Evolutionary conservation across 192 early-diverging fungal genomes (phyloP).

Genomic region (Pilaira anomala): DNA sequence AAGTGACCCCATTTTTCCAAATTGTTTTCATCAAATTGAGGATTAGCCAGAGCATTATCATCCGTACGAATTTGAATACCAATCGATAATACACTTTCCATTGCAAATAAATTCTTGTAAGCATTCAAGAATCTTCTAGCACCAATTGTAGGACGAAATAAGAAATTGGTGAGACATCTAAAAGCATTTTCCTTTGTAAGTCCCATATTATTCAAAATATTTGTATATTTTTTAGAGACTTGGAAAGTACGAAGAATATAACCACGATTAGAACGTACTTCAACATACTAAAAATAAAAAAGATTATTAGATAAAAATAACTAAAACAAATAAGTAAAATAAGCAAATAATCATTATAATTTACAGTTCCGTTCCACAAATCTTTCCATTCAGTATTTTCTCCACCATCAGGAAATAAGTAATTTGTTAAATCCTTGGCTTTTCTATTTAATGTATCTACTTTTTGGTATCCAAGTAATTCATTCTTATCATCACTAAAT

Average conservation of each 20-base stretch:
- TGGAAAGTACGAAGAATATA: slow-evolving; percentile 41
- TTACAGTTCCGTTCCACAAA: slow-evolving; percentile 28
- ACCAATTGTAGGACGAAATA: slow-evolving; percentile 39
- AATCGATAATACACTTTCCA: slow-evolving; percentile 39
- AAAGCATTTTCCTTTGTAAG: slow-evolving; percentile 39
- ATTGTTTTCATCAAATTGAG: slow-evolving; percentile 28
- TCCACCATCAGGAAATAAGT: slow-evolving; percentile 32
- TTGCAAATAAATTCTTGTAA: slow-evolving; percentile 33
- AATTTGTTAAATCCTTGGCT: slow-evolving; percentile 7
- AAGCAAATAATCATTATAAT: not conserved
- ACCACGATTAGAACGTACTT: slow-evolving; percentile 41
- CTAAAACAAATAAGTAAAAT: not conserved
- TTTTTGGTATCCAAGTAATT: slow-evolving; percentile 15
- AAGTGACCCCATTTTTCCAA: slow-evolving; percentile 38
- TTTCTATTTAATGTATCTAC: slow-evolving; percentile 36
- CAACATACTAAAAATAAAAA: slow-evolving; percentile 24
- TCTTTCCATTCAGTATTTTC: slow-evolving; percentile 23
- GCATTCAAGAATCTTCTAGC: slow-evolving; percentile 35
- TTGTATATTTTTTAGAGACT: slow-evolving; percentile 29
- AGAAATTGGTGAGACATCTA: slow-evolving; percentile 41
- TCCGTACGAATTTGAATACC: slow-evolving; percentile 45
- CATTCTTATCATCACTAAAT: slow-evolving; percentile 16
- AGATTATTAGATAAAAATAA: slow-evolving; percentile 8
- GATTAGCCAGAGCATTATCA: slow-evolving; percentile 39
- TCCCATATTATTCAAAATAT: slow-evolving; percentile 31